Percentiles rank a stretch among this genome's conserved stretches.
phyloP scores from a whole-genome alignment of 805 yeast species.

The Hanseniaspora osmophila region DNA sequence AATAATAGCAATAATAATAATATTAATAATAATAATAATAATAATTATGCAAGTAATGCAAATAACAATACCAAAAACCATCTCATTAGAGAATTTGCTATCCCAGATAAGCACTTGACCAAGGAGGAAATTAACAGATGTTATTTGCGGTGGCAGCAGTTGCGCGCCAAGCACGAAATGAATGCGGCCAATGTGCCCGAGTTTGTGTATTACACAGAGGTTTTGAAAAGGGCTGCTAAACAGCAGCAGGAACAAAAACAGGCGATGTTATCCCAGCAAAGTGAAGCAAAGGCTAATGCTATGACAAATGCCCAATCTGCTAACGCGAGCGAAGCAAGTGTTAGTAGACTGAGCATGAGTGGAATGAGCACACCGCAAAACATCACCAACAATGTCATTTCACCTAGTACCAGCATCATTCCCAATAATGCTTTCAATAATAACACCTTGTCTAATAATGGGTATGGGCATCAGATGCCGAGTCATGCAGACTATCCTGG shows the following conservation, averaged over 20 bases:
- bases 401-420: too few relatives aligned
- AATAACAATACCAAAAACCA: background rate
- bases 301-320: slow-evolving; percentile 5
- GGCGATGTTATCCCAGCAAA: too few relatives aligned
- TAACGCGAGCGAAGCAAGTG: slow-evolving; percentile 1
- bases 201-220: slow-evolving; percentile 22
- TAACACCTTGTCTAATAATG: too few relatives aligned
- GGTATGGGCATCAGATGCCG: too few relatives aligned
- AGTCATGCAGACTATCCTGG: too few relatives aligned
- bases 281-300: slow-evolving; percentile 11
- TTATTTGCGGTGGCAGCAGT: slow-evolving; percentile 22
- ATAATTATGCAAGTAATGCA: background rate
- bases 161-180: slow-evolving; percentile 21
- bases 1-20: background rate
- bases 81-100: background rate
- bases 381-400: too few relatives aligned
- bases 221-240: slow-evolving; percentile 22
- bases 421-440: too few relatives aligned
- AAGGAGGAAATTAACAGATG: slow-evolving; percentile 25
- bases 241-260: slow-evolving; percentile 21
- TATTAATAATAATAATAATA: background rate
- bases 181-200: slow-evolving; percentile 23
- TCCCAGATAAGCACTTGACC: slow-evolving; percentile 13
- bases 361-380: too few relatives aligned
- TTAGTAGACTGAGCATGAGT: too few relatives aligned